Evolutionary conservation across 495 filamentous ascomycete genomes (phyloP), one percentile per base, ranked within the genome.

Genomic region (Pyronema omphalodes): DNA sequence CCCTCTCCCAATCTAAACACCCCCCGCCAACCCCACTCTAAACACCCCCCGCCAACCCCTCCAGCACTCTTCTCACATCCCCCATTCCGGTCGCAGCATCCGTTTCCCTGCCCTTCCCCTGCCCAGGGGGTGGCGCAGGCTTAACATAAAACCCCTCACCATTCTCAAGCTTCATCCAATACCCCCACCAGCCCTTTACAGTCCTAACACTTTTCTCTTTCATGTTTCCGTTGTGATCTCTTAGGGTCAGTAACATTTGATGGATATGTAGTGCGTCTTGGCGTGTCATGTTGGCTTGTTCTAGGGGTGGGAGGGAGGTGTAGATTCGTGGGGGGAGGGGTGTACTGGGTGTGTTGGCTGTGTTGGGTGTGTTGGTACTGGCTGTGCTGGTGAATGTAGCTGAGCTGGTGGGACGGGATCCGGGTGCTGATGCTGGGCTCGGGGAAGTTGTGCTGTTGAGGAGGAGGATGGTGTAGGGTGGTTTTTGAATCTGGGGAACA

Each of bases 221-320:
- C 6, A 81, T 65, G 61, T 89, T 86, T 11, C 72, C 66, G 9
- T 76, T 69, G 33, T 77, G 73, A 18, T 69, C 68, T 60, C 86
- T 78, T 35, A 83, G 89, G 57, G 76, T 79, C 11, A 98, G 70
- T 35, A 96, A 80, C 57, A 93, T 82, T 48, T 76, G 80, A 66
- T 96, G 87, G 1, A 93, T 86, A 63, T 84, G 88, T 55, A 98
- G 72, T n/a, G 86, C 87, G 62, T 98, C 91, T 18, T 82, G 70
- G 6, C 91, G 77, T n/a, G 76, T 81, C 86, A 83, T 89, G 4
- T 67, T 59, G 1, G 63, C 56, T 46, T 59, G 55, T 49, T 65
- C 48, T 59, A 53, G 58, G 60, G 88, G 93, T 29, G 89, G 91
- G 47, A 98, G 82, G 3, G 81, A 88, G 29, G 84, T 84, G 58